A percentile compares a stretch with the other conserved stretches of the same genome.
Conservation (phyloP, 2,329 filamentous ascomycete genomes). For the Trichoderma arundinaceum region DNA sequence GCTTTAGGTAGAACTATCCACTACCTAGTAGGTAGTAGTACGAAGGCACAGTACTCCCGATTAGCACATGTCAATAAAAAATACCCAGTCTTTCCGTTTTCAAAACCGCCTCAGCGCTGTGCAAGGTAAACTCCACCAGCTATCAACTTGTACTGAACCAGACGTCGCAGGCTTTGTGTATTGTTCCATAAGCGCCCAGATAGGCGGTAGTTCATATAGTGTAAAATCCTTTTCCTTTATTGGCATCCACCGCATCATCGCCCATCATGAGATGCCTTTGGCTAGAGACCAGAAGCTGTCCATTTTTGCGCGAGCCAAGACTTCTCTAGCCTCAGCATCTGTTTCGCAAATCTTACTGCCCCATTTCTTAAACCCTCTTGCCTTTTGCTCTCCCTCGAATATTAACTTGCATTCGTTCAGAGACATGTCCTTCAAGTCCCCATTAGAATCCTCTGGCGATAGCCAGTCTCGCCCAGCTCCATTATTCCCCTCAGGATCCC, state of each 20-base stretch:
- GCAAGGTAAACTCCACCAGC: too few species aligned
- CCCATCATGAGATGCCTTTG: constrained; percentile 58
- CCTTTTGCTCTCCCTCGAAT: constrained; percentile 89
- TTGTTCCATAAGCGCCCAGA: too few species aligned
- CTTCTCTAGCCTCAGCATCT: constrained; percentile 84
- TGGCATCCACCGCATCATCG: not conserved
- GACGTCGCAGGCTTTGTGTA: too few species aligned
- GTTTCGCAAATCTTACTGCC: constrained; percentile 89
- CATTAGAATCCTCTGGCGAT: constrained; percentile 76
- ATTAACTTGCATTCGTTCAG: constrained; percentile 82
- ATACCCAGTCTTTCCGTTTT: too few species aligned
- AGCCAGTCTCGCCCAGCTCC: constrained; percentile 76
- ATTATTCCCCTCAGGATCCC: constrained; percentile 63
- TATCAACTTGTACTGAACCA: too few species aligned
- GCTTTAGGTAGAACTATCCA: too few species aligned
- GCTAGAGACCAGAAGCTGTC: constrained; percentile 95
- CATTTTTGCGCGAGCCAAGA: constrained; percentile 80
- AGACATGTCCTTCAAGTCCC: constrained; percentile 79
- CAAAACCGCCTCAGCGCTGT: too few species aligned
- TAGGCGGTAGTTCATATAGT: too few species aligned
- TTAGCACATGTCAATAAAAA: too few species aligned
- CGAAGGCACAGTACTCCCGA: too few species aligned
- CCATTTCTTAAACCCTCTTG: constrained; percentile 84
- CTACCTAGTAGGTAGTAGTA: too few species aligned
- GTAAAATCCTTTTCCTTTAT: too few species aligned